Evolutionary conservation across 768 basidiomycete genomes (phyloP).

Genomic region (Boletellus sp.): DNA sequence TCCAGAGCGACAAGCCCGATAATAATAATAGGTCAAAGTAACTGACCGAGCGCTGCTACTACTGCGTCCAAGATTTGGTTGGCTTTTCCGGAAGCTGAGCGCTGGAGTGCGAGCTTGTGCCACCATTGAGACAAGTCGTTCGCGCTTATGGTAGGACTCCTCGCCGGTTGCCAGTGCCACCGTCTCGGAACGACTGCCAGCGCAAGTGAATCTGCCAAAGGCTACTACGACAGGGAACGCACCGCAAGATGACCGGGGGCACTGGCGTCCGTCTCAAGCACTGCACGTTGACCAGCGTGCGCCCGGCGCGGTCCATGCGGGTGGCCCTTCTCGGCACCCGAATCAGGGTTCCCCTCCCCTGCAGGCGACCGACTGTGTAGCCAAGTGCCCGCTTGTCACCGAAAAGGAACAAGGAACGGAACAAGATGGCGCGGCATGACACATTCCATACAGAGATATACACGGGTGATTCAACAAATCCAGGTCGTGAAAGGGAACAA

Average conservation of each 20-base stretch:
- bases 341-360: too few relatives aligned
- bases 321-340: not conserved
- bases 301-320: not conserved
- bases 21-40: too few relatives aligned
- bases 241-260: not conserved
- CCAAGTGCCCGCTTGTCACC: too few relatives aligned
- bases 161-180: too few relatives aligned
- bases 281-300: too few relatives aligned
- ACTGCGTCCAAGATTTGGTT: not conserved
- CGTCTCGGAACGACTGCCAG: not conserved
- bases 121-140: not conserved
- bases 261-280: not conserved
- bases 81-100: not conserved
- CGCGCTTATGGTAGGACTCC: not conserved
- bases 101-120: not conserved
- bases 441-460: not conserved
- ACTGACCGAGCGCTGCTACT: not conserved
- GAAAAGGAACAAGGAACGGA: not conserved
- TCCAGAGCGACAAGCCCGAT: too few relatives aligned
- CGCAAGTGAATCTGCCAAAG: too few relatives aligned
- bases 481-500: constrained; percentile 3
- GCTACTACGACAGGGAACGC: not conserved
- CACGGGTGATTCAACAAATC: constrained; percentile 18
- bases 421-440: not conserved
- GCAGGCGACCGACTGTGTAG: too few relatives aligned